Evolutionary conservation across 1,284 basidiomycete species (phyloP), one percentile per base, ranked within the genome.

Genomic region (Coniferiporia weirii): DNA sequence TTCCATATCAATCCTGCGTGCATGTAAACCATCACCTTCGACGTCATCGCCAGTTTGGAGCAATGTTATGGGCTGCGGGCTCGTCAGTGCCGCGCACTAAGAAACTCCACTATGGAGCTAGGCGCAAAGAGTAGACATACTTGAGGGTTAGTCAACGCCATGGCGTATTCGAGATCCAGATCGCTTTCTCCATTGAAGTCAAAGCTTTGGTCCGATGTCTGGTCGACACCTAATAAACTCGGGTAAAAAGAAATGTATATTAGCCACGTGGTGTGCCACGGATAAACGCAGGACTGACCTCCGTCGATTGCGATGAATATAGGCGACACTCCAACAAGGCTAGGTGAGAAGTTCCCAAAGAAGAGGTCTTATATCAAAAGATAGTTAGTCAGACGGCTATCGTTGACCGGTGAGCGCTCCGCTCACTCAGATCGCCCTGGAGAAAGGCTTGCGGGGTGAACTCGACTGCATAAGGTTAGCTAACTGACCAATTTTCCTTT

Each of bases 121-220:
- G 27, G 27, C n/a, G n/a, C n/a, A 38, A 38, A 12, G 36, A 7
- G 36, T 38, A 12, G 27, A 27, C 27, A 3, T 40, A 40, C 38
- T 56, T 78, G 76, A 22, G 72, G 69, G 43, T 75, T 74, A 3
- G 75, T 76, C 20, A 83, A 70, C 13, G 67, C 67, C 72, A 83
- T 80, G 1, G 68, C 73, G 63, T 81, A 84, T 63, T 83, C 68
- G 6, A 82, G 66, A 62, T 83, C 83, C 13, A 85, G 75, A 64
- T 82, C 71, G 48, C 78, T 78, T 66, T 86, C 84, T 54, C 75
- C 80, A 56, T 81, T 84, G 63, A 72, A 69, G 22, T 67, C 60
- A 56, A 80, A 79, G 36, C 68, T 70, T 55, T 71, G 64, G 4
- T 69, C 19, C 2, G 64, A 57, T 0, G 73, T 70, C 58, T 72